Evolutionary conservation across 176 grass and related monocot genomes (phyloP).

Genomic region (bread wheat (Triticum aestivum)): DNA sequence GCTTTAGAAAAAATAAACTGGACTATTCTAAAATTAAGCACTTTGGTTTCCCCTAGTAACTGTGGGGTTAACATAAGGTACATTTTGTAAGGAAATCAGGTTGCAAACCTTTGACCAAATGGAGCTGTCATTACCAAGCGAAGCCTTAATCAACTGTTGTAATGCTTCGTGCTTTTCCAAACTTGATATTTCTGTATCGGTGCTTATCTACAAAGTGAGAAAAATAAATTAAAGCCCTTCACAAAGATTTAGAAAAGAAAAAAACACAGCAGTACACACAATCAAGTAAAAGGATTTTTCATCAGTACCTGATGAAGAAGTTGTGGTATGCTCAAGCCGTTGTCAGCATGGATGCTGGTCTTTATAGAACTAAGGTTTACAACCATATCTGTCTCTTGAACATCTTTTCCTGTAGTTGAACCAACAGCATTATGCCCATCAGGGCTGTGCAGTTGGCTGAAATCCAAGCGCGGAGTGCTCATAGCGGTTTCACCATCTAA

Average conservation of each 20-base stretch:
- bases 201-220: slow-evolving; percentile 60
- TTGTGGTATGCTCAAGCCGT: slow-evolving; percentile 76
- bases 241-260: slow-evolving; percentile 16
- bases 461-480: slow-evolving; percentile 69
- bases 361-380: slow-evolving; percentile 55
- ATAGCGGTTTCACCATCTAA: slow-evolving; percentile 64
- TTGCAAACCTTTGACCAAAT: slow-evolving; percentile 91
- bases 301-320: slow-evolving; percentile 80
- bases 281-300: slow-evolving; percentile 20
- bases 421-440: slow-evolving; percentile 60
- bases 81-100: slow-evolving; percentile 16
- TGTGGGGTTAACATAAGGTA: slow-evolving; percentile 2
- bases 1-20: not conserved
- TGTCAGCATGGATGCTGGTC: slow-evolving; percentile 51
- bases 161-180: slow-evolving; percentile 70
- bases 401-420: slow-evolving; percentile 39
- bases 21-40: not conserved
- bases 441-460: slow-evolving; percentile 44
- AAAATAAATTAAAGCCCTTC: slow-evolving; percentile 11
- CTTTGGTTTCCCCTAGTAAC: not conserved
- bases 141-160: slow-evolving; percentile 86
- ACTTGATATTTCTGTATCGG: slow-evolving; percentile 63
- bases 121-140: slow-evolving; percentile 59
- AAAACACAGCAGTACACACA: not conserved
- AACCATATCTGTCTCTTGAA: slow-evolving; percentile 49